Evolutionary conservation across 179 eudicot genomes (phyloP).

Genomic region (Carnegiea gigantea): DNA sequence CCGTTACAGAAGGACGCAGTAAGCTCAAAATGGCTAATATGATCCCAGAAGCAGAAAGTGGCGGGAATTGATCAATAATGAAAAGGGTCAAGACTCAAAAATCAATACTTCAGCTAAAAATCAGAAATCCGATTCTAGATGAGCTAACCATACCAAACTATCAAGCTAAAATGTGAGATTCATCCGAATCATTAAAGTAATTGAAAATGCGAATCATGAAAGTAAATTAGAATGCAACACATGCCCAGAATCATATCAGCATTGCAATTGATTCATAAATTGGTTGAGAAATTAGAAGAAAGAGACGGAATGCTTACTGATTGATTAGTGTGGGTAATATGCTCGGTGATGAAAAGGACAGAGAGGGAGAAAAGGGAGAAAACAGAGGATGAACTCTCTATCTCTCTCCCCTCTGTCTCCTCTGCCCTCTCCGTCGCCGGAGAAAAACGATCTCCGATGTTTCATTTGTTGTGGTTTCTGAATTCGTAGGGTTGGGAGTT

Average conservation of each 20-base stretch:
- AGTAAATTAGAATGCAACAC: background rate
- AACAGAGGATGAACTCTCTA: background rate
- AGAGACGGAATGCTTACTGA: slow-evolving; percentile 7
- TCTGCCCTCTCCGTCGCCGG: background rate
- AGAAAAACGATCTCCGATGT: background rate
- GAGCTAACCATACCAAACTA: background rate
- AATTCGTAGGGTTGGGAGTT: background rate
- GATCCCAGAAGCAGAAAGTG: background rate
- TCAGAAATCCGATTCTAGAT: background rate
- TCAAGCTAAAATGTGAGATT: background rate
- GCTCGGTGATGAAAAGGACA: slow-evolving; percentile 1
- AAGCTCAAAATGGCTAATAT: background rate
- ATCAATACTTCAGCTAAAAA: background rate
- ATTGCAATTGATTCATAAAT: background rate
- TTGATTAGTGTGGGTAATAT: background rate
- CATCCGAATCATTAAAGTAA: background rate
- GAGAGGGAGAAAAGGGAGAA: slow-evolving; percentile 9
- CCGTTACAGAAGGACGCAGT: background rate
- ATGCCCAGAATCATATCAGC: background rate
- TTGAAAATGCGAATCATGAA: background rate
- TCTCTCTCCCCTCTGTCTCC: background rate
- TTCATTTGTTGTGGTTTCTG: background rate
- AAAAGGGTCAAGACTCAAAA: background rate
- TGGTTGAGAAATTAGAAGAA: background rate
- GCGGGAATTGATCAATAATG: background rate